These are phyloP conservation scores for Amesomyces nigricolor DNA, from an alignment of 2,329 filamentous ascomycete species.

Conservation along the genomic window DNA sequence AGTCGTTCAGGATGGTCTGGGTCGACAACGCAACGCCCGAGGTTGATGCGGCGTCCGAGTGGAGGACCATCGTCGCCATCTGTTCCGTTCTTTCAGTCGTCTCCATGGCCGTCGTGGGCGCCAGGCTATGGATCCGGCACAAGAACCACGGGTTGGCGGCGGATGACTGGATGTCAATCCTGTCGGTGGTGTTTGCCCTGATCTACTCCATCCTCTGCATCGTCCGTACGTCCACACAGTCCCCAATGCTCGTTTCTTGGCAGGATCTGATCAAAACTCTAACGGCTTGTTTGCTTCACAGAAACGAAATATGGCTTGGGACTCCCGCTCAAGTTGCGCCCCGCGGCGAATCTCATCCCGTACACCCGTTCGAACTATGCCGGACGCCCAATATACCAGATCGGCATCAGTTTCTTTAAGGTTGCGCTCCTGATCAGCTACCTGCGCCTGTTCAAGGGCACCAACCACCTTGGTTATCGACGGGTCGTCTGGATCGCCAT, in stretches of 20 bases:
- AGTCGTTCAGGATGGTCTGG: slow-evolving; percentile 40
- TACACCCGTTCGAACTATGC: slow-evolving; percentile 49
- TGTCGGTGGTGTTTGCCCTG: slow-evolving; percentile 42
- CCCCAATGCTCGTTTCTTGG: background rate
- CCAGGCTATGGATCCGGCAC: slow-evolving; percentile 40
- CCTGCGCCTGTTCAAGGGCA: slow-evolving; percentile 44
- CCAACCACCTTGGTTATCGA: slow-evolving; percentile 41
- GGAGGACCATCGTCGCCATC: slow-evolving; percentile 44
- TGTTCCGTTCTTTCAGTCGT: slow-evolving; percentile 41
- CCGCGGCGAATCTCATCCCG: slow-evolving; percentile 36
- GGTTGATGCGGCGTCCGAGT: slow-evolving; percentile 43
- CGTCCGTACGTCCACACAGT: slow-evolving; percentile 35
- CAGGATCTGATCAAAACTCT: background rate
- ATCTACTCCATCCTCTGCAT: slow-evolving; percentile 47
- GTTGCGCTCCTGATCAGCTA: slow-evolving; percentile 49
- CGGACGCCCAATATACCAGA: slow-evolving; percentile 49
- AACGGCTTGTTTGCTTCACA: slow-evolving; percentile 23
- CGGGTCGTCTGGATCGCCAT: slow-evolving; percentile 42
- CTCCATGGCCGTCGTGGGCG: slow-evolving; percentile 37
- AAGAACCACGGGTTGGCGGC: slow-evolving; percentile 39
- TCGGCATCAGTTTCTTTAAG: slow-evolving; percentile 53
- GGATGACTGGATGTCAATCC: slow-evolving; percentile 41
- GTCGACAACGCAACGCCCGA: slow-evolving; percentile 44
- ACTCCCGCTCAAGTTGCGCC: slow-evolving; percentile 40
- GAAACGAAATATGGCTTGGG: slow-evolving; percentile 51